Evolutionary conservation across 2,329 filamentous ascomycete species (phyloP), one percentile per base, ranked within the genome.

Genomic region (Penicillium occitanis): DNA sequence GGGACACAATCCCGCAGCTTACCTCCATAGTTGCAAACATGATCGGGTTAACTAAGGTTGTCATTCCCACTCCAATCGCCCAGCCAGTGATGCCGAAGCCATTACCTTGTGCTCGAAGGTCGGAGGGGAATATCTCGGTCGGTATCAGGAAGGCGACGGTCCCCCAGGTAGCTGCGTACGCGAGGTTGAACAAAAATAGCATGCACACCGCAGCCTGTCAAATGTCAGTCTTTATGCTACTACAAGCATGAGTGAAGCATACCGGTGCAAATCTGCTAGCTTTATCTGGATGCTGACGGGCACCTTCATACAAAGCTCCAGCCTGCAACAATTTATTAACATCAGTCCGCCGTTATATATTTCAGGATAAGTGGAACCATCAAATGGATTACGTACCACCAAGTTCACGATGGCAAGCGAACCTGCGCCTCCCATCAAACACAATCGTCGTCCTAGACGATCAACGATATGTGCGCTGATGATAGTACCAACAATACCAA

Each of bases 51-150:
- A 86, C 80, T 57, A 86, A 76, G 1, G 79, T 79, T 1, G 84
- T 86, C 81, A 83, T 82, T 42, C 85, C 85, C 8, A 84, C 82
- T 44, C 85, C 86, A 66, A 86, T 80, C 19, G 86, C 85, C 85
- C 86, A 88, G 1, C 85, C 85, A 1, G 84, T 83, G 66, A 88
- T 86, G 19, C 83, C 83, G 68, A 87, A 86, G 7, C 84, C 84
- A 70, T 87, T 85, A 7, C 85, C 86, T 71, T 87, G 83, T n/a
- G 85, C 84, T 25, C 86, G 80, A 61, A 87, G 80, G 51, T 85
- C 82, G 17, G 80, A 83, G 0, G 85, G 81, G 75, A 85, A 87
- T 65, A 87, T 86, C 72, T 87, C 85, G 0, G 85, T 86, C 0
- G 82, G 83, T 3, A 84, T 71, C 6, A 85, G 73, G 69, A 83